These are phyloP conservation scores for Asterochloris erici DNA, from an alignment of 139 green algal species.

Conservation along the genomic window DNA sequence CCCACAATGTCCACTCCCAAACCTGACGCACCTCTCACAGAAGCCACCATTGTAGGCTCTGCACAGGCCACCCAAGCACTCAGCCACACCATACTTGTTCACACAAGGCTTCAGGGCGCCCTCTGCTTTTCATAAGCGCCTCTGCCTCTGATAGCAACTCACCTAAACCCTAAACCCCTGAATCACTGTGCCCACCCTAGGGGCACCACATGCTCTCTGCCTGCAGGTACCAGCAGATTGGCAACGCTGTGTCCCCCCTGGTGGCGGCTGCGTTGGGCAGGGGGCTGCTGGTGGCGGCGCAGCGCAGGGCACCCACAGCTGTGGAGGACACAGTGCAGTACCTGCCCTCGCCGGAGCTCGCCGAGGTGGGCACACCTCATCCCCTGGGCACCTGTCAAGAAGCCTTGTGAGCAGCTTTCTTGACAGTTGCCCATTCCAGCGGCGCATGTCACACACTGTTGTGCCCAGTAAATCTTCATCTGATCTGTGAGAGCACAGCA, in stretches of 20 bases:
- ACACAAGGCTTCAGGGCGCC: conserved; percentile 21
- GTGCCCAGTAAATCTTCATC: too few species aligned
- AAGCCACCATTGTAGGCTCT: too few species aligned
- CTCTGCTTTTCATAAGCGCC: background rate
- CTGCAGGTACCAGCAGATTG: conserved; percentile 51
- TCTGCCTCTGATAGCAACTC: background rate
- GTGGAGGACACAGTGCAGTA: conserved; percentile 27
- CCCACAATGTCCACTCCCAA: too few species aligned
- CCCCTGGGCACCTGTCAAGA: background rate
- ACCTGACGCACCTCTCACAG: too few species aligned
- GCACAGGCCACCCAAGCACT: background rate
- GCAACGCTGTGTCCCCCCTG: conserved; percentile 69
- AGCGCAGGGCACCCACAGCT: conserved; percentile 16
- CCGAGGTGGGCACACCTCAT: conserved; percentile 11
- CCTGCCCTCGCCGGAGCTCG: conserved; percentile 30
- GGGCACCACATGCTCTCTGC: conserved; percentile 16
- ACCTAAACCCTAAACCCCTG: conserved; percentile 60
- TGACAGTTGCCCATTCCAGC: too few species aligned
- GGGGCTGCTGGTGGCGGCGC: conserved; percentile 53
- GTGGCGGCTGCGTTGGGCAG: conserved; percentile 60
- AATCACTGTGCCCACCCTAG: conserved; percentile 81
- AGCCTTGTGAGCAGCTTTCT: too few species aligned
- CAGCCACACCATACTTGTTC: conserved; percentile 13
- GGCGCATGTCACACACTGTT: too few species aligned
- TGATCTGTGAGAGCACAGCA: too few species aligned